Percentiles rank a stretch among this genome's conserved stretches.
phyloP scores from a whole-genome alignment of 176 grass and related monocot genomes.

The Rhynchospora tenuis region DNA sequence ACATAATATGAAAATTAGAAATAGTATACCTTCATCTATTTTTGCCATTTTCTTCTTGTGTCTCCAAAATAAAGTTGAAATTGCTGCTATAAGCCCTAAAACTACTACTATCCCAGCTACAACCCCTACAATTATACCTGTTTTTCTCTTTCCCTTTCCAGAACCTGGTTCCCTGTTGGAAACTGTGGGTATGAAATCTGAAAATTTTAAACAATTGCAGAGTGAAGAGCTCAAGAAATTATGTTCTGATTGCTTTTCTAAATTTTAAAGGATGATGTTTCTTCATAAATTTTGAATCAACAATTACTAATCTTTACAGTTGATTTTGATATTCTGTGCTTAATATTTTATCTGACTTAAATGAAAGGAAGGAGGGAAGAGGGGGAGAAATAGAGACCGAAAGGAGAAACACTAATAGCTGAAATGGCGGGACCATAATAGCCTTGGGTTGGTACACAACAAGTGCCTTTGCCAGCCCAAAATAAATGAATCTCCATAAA shows the following conservation, averaged over 20 bases:
- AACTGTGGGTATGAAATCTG: slow-evolving; percentile 69
- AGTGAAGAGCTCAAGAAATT: not conserved
- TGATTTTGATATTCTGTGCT: not conserved
- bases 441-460: slow-evolving; percentile 68
- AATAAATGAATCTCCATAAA: slow-evolving; percentile 95
- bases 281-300: no score
- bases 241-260: not conserved
- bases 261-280: not conserved
- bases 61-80: slow-evolving; percentile 42
- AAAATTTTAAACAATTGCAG: slow-evolving; percentile 14
- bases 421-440: slow-evolving; percentile 69
- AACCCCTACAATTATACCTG: slow-evolving; percentile 41
- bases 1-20: not conserved
- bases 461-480: slow-evolving; percentile 95
- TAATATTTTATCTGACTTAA: not conserved
- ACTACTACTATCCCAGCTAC: slow-evolving; percentile 31
- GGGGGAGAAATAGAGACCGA: not conserved
- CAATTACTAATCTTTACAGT: not conserved
- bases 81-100: slow-evolving; percentile 32
- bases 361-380: not conserved
- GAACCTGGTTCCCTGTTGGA: slow-evolving; percentile 14
- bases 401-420: slow-evolving; percentile 66
- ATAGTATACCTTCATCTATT: slow-evolving; percentile 42
- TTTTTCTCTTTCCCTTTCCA: slow-evolving; percentile 27
- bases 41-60: slow-evolving; percentile 47